These are phyloP conservation scores for Lolium multiflorum DNA, from an alignment of 176 grass and related monocot species.

Conservation along the genomic window DNA sequence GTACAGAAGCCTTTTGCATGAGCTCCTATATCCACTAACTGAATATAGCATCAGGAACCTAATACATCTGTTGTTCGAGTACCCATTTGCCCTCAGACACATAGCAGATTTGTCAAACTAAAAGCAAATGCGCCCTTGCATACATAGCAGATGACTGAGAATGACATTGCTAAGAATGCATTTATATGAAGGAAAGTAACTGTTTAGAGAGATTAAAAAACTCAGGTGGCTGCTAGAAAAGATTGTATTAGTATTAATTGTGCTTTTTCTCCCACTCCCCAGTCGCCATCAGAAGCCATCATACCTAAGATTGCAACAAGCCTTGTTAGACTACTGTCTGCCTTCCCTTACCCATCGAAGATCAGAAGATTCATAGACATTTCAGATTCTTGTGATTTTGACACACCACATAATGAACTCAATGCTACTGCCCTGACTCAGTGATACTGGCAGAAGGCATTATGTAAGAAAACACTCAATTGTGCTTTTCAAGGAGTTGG, in stretches of 20 bases:
- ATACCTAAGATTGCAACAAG: not conserved
- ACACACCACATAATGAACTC: not conserved
- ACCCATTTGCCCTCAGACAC: not conserved
- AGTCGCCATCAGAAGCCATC: not conserved
- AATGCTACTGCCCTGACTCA: not conserved
- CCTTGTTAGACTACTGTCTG: not conserved
- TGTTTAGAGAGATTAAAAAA: not conserved
- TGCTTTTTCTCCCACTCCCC: not conserved
- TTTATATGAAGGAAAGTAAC: conserved; percentile 9
- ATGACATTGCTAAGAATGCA: not conserved
- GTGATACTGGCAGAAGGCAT: too few relatives aligned
- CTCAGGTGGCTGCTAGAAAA: not conserved
- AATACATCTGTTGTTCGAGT: not conserved
- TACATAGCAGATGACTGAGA: not conserved
- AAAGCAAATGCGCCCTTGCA: not conserved
- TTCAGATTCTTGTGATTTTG: not conserved
- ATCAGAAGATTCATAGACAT: not conserved
- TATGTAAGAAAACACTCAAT: too few relatives aligned
- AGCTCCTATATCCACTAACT: not conserved
- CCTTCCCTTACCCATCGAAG: not conserved
- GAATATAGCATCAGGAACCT: not conserved
- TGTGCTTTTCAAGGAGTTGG: too few relatives aligned
- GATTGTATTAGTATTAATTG: not conserved
- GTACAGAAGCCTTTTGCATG: not conserved
- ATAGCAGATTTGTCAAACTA: not conserved